Evolutionary conservation across 441 rosid species (phyloP), one percentile per base, ranked within the genome.

Genomic region (Erodium chrysanthum): DNA sequence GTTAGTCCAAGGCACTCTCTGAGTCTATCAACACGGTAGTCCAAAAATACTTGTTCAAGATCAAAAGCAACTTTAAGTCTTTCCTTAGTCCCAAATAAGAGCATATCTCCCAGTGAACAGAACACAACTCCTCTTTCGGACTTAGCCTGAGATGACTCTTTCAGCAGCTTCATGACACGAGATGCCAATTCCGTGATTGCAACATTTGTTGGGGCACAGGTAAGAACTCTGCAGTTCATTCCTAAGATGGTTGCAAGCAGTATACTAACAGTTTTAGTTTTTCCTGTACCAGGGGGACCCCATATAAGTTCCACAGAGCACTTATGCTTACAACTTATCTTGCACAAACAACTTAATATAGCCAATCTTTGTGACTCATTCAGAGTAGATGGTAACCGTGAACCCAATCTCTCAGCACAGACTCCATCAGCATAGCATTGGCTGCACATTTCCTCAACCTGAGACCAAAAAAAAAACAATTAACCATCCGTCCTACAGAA

Each of bases 241-340:
- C 67, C 67, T 1, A 82, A 66, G 23, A 87, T 77, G 18, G 65
- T 66, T n/a, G 71, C 73, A 60, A 87, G 37, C 65, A 87, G 10
- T 0, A 61, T 25, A 27, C 83, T 64, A 2, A 80, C 66, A 1
- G 82, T 84, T 54, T 76, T 81, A 0, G 92, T 85, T 73, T 87
- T 87, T 66, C 90, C 89, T 0, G 90, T 87, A 20, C 92, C 92
- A 0, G 92, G 92, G 0, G 92, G 92, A 4, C 92, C 92, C 90
- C 88, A 84, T 15, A 85, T 77, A 10, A 85, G 84, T 70, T 84
- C 71, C 62, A 84, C 81, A 33, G 17, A 35, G 0, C 61, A 50
- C 33, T 29, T 58, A 52, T 73, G 72, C 40, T 25, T 8, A 65
- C 69, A 64, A 0, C 10, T 8, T 4, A 44, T 56, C 58, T 37